Base-by-base conservation (phyloP, 768 basidiomycete genomes). In the Lenzites betulinus region DNA sequence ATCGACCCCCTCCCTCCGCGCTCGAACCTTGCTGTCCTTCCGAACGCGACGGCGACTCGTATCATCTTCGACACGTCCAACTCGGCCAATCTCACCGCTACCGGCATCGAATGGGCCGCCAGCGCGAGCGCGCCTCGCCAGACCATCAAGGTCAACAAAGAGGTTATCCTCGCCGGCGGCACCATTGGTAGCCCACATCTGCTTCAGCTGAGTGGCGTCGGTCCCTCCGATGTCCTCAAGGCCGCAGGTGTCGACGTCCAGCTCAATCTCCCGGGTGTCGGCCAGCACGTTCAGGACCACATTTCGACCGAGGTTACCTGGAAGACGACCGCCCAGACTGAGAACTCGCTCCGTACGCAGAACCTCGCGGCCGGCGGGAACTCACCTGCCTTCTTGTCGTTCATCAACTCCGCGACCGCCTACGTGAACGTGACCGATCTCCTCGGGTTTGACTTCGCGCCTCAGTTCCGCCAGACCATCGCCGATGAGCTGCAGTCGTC, bases 1-100 rank as follows among this genome's bases (percentile, higher is more conserved):
- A 83, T 87, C 70, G 88, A 89, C 70, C 77, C 83, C 4, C 77
- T 88, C 1, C 83, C 86, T 0, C 80, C 84, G 22, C 81, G 87
- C 44, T 58, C 78, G 55, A 90, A 90, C 67, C 79, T 90, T 41
- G 81, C 84, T 66, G 81, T 91, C 60, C 76, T 90, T 23, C 75
- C 82, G 9, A 81, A 83, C 54, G 76, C 81, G 15, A 86, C 84
- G 7, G 88, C 87, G 54, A 82, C 87, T 2, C 77, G 80, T 23
- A 73, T 86, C 41, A 61, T 81, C 25, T 83, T 84, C 62, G 68
- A 66, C 52, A 56, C 64, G 28, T 62, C 68, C 13, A 61, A 70
- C 18, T 68, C 66, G 33, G 73, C 72, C 15, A 75, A 75, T 54
- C 70, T 78, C 23, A 75, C 72, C 38, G 78, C 82, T 38, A 77